Evolutionary conservation across 2,329 filamentous ascomycete species (phyloP), one percentile per base, ranked within the genome.

Genomic region (Penicillium sp.): DNA sequence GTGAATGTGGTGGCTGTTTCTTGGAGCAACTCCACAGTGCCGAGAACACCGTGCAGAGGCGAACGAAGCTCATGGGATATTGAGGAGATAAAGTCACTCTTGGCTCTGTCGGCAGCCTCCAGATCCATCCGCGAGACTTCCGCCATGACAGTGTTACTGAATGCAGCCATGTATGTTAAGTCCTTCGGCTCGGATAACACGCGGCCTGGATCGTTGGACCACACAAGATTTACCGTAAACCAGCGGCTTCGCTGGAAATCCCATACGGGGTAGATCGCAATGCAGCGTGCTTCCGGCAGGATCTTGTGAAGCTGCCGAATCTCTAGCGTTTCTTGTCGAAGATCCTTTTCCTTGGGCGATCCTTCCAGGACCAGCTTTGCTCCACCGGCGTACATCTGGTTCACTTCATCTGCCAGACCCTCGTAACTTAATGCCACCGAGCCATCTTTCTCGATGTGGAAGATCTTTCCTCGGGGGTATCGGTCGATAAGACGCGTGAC

Each of bases 41-140:
- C 74, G 3, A 76, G 60, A 18, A 76, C 72, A 1, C 74, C 75
- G 55, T 77, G 75, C 7, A 77, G 62, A 1, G 74, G 74, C 27
- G 65, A 72, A 18, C 74, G 66, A 16, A 77, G 63, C 36, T 77
- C 74, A 47, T 77, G 75, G 1, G 67, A 70, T 46, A 77, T 73
- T 33, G 69, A 71, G 0, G 68, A 67, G 6, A 77, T 64, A 9
- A 77, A 68, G 5, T 71, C 69, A 2, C 71, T 63, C 43, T 76
- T 75, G 4, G 74, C 73, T 14, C 64, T 64, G 37, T 75, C 67
- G 0, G 73, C 69, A 3, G 69, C 54, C 40, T 72, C 63, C 1
- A 72, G 60, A 49, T 73, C 72, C 3, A 75, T 51, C 2, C 70
- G 68, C 9, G 65, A 64, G 0, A 75, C 61, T 24, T 75, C 73